Evolutionary conservation across 2,329 filamentous ascomycete genomes (phyloP).

Genomic region (Colletotrichum sublineola): DNA sequence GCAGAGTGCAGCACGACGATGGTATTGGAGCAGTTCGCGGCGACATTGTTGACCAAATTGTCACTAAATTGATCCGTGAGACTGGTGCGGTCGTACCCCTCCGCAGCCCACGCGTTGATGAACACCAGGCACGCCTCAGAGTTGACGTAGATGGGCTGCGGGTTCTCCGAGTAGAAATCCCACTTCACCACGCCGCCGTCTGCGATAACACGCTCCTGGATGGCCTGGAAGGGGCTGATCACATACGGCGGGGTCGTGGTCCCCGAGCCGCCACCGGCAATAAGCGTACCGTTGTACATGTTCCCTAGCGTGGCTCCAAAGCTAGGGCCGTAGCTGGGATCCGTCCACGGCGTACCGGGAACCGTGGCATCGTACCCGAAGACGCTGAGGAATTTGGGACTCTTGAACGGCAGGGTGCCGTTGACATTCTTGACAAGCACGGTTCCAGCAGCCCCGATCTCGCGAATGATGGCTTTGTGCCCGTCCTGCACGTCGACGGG

Average conservation of each 20-base stretch:
- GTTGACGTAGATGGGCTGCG: slow-evolving; percentile 57
- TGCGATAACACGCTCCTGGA: slow-evolving; percentile 63
- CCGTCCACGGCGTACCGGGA: not conserved
- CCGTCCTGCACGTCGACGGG: slow-evolving; percentile 61
- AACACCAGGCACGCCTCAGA: slow-evolving; percentile 77
- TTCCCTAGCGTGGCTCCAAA: not conserved
- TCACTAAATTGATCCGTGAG: slow-evolving; percentile 75
- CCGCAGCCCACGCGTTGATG: slow-evolving; percentile 77
- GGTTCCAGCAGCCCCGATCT: slow-evolving; percentile 68
- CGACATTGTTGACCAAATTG: slow-evolving; percentile 67
- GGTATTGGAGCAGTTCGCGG: slow-evolving; percentile 70
- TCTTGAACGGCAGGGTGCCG: slow-evolving; percentile 71
- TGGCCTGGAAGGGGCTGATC: slow-evolving; percentile 67
- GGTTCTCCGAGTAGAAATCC: slow-evolving; percentile 66
- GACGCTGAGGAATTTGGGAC: slow-evolving; percentile 54
- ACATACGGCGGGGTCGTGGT: slow-evolving; percentile 59
- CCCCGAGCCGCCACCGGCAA: slow-evolving; percentile 48
- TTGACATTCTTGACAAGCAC: slow-evolving; percentile 80
- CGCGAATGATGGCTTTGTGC: slow-evolving; percentile 66
- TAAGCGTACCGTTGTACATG: slow-evolving; percentile 58
- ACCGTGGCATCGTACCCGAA: slow-evolving; percentile 26
- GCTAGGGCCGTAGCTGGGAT: slow-evolving; percentile 6
- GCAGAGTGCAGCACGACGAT: slow-evolving; percentile 76
- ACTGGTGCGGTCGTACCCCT: slow-evolving; percentile 74
- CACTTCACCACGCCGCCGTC: slow-evolving; percentile 71